Evolutionary conservation across 2,329 filamentous ascomycete genomes (phyloP).

Genomic region (Cladosporium sphaerospermum): DNA sequence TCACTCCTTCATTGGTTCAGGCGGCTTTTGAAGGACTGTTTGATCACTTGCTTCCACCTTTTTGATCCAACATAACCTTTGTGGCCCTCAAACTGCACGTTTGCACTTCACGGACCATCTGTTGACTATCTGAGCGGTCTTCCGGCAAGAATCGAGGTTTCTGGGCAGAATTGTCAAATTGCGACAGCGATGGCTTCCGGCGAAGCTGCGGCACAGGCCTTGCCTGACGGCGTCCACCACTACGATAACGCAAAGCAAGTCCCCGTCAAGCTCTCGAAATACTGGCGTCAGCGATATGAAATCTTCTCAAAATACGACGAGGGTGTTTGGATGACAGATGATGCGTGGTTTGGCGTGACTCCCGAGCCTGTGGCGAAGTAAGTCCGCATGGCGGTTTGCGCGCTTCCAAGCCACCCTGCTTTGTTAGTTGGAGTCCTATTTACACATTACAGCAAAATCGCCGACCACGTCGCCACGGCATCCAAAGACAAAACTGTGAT

Average conservation of each 20-base stretch:
- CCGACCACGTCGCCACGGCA: constrained; percentile 59
- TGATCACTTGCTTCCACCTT: neutral
- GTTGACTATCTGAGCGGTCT: no score
- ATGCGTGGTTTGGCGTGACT: constrained; percentile 95
- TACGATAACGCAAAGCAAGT: constrained; percentile 67
- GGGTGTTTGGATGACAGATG: constrained; percentile 83
- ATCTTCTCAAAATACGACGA: constrained; percentile 85
- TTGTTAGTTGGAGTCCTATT: neutral
- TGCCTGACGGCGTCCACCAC: constrained; percentile 65
- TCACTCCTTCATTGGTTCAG: constrained; percentile 3
- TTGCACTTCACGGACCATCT: neutral
- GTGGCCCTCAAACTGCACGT: neutral
- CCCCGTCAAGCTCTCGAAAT: constrained; percentile 80
- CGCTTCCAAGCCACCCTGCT: neutral
- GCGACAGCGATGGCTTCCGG: constrained; percentile 9
- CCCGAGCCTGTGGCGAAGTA: constrained; percentile 85
- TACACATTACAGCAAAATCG: constrained; percentile 59
- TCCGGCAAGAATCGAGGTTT: neutral
- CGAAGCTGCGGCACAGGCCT: constrained; percentile 25
- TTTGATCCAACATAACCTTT: neutral
- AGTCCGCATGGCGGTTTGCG: constrained; percentile 24
- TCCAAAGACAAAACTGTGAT: constrained; percentile 57
- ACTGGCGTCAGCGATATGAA: constrained; percentile 81
- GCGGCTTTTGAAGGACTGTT: neutral
- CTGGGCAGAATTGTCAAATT: neutral